Evolutionary conservation across 2,329 filamentous ascomycete genomes (phyloP), one percentile per base, ranked within the genome.

Genomic region (Colletotrichum orbiculare): DNA sequence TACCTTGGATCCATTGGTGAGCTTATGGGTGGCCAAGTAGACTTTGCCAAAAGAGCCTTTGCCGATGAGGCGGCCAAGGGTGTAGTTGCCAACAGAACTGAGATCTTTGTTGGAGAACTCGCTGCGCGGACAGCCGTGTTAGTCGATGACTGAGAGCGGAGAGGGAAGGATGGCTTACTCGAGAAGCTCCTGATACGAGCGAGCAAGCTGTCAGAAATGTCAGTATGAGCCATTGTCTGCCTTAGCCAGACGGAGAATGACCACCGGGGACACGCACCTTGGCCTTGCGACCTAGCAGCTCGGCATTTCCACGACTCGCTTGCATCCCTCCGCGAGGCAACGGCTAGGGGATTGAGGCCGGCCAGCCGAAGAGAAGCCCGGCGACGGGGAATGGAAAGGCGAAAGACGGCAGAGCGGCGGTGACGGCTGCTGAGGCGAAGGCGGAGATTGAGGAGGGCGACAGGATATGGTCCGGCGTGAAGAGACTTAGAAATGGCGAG

Each of bases 1-100:
- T 74, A 95, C 94, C 88, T 97, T 98, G 75, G 94, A 97, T 74
- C 94, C 95, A 89, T 97, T 97, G 74, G 93, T 98, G 78, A 99
- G 93, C 79, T 97, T 98, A 79, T 99, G 96, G 49, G 90, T 89
- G 64, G 95, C 96, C 64, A 99, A 85, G 78, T 99, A 99, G 73
- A 99, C 96, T 81, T 97, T 98, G 73, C 96, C 96, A 79, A 99
- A 99, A 69, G 94, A 97, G 63, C 96, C 96, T 76, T 98, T 99
- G 70, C 96, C 96, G 75, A 99, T 97, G 64, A 99, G 84, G 65
- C 90, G 90, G 49, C 96, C 96, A 62, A 99, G 86, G 41, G 90
- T 90, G 79, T 99, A 99, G 81, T 97, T 98, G 71, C 96, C 96
- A 67, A 99, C 96, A 59, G 90, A 93, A 73, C 91, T 91, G 70